These are phyloP conservation scores for Staphylotrichum tortipilum DNA, from an alignment of 495 filamentous ascomycete genomes.

Conservation along the genomic window DNA sequence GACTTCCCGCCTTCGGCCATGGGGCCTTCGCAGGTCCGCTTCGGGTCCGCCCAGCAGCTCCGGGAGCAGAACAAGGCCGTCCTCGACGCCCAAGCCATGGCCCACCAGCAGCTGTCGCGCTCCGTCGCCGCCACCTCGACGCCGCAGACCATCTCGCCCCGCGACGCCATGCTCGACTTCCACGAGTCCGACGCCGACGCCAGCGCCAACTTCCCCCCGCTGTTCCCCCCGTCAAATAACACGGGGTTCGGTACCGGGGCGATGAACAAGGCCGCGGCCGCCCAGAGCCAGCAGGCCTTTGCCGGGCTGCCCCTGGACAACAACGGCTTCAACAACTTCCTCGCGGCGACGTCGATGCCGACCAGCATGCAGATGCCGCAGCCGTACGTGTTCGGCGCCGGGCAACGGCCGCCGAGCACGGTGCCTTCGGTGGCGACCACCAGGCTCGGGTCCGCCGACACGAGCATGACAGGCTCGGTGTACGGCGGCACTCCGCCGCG, in stretches of 20 bases:
- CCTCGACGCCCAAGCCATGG: constrained; percentile 45
- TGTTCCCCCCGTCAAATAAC: constrained; percentile 51
- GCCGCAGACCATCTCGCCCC: constrained; percentile 89
- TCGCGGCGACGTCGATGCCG: constrained; percentile 29
- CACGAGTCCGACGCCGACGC: constrained; percentile 61
- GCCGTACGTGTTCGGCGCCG: constrained; percentile 49
- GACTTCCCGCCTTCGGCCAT: constrained; percentile 30
- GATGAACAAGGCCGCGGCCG: constrained; percentile 20
- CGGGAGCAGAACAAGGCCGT: constrained; percentile 53
- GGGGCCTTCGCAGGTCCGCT: constrained; percentile 31
- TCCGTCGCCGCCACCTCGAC: constrained; percentile 37
- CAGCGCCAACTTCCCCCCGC: constrained; percentile 54
- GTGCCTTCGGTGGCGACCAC: constrained; percentile 36
- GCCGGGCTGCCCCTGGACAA: constrained; percentile 38
- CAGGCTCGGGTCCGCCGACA: constrained; percentile 35
- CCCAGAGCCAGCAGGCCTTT: constrained; percentile 30
- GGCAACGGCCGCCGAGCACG: constrained; percentile 37
- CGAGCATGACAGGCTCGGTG: constrained; percentile 21
- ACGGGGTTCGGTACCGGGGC: constrained; percentile 24
- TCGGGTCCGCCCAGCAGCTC: constrained; percentile 50
- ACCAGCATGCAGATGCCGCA: constrained; percentile 42
- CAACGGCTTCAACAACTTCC: constrained; percentile 30
- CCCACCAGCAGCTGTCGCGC: constrained; percentile 43
- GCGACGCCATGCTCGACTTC: constrained; percentile 85
- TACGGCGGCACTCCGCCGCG: constrained; percentile 32